phyloP scores from a whole-genome alignment of 2,329 filamentous ascomycete genomes.

The Cladosporium oxysporum region DNA sequence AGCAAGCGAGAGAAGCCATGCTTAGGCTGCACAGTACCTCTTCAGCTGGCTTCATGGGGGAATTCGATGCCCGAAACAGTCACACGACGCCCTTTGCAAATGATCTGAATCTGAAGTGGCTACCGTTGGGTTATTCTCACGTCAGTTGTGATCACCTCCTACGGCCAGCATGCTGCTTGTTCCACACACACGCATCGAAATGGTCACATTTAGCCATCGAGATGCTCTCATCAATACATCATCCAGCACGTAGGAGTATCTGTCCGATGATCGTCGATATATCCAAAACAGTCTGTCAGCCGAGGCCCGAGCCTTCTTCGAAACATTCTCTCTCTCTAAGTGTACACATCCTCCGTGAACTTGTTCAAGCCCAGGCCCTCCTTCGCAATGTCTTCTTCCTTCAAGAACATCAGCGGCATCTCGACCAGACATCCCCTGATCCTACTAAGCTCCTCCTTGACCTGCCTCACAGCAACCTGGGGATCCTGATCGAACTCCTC shows the following conservation, averaged over 20 bases:
- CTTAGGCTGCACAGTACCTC: no score
- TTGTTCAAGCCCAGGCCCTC: conserved; percentile 65
- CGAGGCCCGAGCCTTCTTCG: neutral
- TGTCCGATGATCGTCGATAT: neutral
- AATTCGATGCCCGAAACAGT: no score
- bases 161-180: neutral
- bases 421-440: conserved; percentile 69
- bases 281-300: neutral
- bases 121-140: neutral
- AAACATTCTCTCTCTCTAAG: conserved; percentile 30
- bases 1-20: no score
- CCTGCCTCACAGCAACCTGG: conserved; percentile 44
- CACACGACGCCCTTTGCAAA: no score
- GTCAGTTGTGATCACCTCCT: neutral
- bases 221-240: neutral
- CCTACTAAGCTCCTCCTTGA: conserved; percentile 68
- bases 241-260: neutral
- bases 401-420: conserved; percentile 88
- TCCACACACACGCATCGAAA: neutral
- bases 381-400: conserved; percentile 83
- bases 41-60: no score
- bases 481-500: conserved; percentile 49
- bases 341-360: conserved; percentile 52
- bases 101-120: no score
- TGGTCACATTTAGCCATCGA: neutral